Conservation (phyloP, 2,329 filamentous ascomycete genomes). For the Colletotrichum lini region DNA sequence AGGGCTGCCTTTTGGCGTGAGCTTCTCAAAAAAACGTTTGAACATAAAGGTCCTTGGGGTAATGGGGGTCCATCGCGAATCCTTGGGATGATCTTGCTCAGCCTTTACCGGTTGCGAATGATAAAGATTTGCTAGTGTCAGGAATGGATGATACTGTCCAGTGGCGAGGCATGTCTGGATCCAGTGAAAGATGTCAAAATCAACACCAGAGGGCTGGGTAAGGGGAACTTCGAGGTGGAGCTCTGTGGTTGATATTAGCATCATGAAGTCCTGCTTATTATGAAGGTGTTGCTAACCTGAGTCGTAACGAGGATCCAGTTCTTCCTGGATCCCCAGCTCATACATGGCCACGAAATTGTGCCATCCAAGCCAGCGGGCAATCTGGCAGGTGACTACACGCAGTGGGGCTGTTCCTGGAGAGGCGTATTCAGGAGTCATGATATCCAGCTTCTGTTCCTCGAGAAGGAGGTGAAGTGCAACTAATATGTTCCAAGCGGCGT, state of each 20-base stretch:
- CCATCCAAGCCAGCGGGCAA: slow-evolving; percentile 88
- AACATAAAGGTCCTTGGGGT: slow-evolving; percentile 81
- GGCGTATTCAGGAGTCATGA: slow-evolving; percentile 62
- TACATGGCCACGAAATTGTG: slow-evolving; percentile 63
- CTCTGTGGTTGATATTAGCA: slow-evolving; percentile 47
- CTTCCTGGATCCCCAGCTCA: slow-evolving; percentile 67
- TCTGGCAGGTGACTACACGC: slow-evolving; percentile 82
- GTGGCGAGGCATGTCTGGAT: slow-evolving; percentile 63
- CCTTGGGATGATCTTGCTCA: slow-evolving; percentile 53
- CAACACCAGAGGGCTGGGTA: slow-evolving; percentile 50
- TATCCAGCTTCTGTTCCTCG: slow-evolving; percentile 89
- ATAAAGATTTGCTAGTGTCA: slow-evolving; percentile 62
- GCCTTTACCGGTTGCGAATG: slow-evolving; percentile 54
- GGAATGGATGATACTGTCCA: slow-evolving; percentile 54
- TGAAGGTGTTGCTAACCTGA: slow-evolving; percentile 52
- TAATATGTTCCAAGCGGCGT: slow-evolving; percentile 76
- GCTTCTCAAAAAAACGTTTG: slow-evolving; percentile 74
- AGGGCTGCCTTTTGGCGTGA: slow-evolving; percentile 66
- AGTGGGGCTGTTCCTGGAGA: slow-evolving; percentile 67
- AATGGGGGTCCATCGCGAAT: slow-evolving; percentile 61
- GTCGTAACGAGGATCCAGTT: slow-evolving; percentile 57
- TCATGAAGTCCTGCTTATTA: slow-evolving; percentile 15
- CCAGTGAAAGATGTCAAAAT: slow-evolving; percentile 65
- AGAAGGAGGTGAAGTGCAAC: slow-evolving; percentile 87
- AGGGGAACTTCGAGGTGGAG: slow-evolving; percentile 45